These are phyloP conservation scores for Fraxinus paxiana DNA, from an alignment of 305 asterid species.

Conservation along the genomic window DNA sequence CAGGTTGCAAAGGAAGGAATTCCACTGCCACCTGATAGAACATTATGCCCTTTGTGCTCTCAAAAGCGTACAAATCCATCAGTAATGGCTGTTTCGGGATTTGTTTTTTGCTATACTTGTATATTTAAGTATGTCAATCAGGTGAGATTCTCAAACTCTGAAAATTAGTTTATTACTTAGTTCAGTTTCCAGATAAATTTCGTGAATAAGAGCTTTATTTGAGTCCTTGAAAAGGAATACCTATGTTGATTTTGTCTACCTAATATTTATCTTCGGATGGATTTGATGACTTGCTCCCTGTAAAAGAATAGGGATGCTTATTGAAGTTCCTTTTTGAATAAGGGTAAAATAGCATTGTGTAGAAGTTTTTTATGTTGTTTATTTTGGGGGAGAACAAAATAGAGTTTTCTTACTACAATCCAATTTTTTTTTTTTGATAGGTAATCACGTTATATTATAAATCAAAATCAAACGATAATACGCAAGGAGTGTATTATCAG, in stretches of 20 bases:
- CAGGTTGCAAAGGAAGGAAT: slow-evolving; percentile 95
- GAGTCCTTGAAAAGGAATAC: neutral
- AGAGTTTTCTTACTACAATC: neutral
- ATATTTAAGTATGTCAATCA: slow-evolving; percentile 81
- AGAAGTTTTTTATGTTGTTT: neutral
- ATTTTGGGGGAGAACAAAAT: neutral
- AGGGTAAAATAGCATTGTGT: neutral
- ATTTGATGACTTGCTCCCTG: neutral
- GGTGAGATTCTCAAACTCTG: slow-evolving; percentile 44
- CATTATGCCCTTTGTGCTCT: slow-evolving; percentile 80
- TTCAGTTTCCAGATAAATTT: neutral
- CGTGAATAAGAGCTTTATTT: neutral
- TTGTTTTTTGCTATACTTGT: slow-evolving; percentile 95
- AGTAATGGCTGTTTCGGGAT: slow-evolving; percentile 82
- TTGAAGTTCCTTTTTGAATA: neutral
- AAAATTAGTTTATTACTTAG: neutral
- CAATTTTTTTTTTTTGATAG: neutral
- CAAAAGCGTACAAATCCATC: slow-evolving; percentile 91
- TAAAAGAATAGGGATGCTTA: neutral
- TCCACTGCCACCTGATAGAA: slow-evolving; percentile 72
- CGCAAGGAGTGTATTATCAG: too few relatives aligned
- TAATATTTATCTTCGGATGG: neutral
- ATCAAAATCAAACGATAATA: too few relatives aligned
- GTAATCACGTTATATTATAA: too few relatives aligned
- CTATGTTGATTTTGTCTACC: neutral